These are phyloP conservation scores for Aquilaria sinensis DNA, from an alignment of 345 rosid species.

Conservation along the genomic window DNA sequence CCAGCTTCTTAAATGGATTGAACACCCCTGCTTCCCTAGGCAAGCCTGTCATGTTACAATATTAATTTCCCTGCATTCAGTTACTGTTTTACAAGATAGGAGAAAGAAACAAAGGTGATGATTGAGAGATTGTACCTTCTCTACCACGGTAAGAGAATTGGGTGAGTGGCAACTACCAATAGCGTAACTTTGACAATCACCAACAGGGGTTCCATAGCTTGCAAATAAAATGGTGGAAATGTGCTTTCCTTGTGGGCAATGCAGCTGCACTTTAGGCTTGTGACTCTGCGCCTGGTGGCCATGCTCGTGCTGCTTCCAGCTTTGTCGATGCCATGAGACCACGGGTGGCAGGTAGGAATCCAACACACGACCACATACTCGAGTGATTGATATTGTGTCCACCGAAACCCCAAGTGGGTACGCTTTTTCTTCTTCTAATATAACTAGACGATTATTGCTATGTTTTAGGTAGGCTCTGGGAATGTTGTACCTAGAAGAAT, in stretches of 20 bases:
- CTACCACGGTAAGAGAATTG: slow-evolving; percentile 27
- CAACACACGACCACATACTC: slow-evolving; percentile 29
- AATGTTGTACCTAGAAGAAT: slow-evolving; percentile 39
- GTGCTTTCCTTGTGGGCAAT: slow-evolving; percentile 25
- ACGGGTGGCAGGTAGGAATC: slow-evolving; percentile 24
- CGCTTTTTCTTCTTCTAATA: slow-evolving; percentile 50
- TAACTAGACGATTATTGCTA: slow-evolving; percentile 35
- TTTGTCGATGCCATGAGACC: slow-evolving; percentile 13
- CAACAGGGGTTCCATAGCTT: slow-evolving; percentile 50
- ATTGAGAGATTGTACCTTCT: slow-evolving; percentile 30
- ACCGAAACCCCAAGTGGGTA: slow-evolving; percentile 42
- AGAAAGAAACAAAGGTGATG: background rate
- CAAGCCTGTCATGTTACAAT: slow-evolving; percentile 40
- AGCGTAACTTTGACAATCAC: slow-evolving; percentile 36
- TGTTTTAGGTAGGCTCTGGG: slow-evolving; percentile 52
- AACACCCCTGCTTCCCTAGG: slow-evolving; percentile 37
- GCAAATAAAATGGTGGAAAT: slow-evolving; percentile 42
- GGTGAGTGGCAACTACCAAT: slow-evolving; percentile 44
- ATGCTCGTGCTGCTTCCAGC: background rate
- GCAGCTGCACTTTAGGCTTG: slow-evolving; percentile 26
- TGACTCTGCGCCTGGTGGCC: background rate
- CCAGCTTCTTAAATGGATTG: slow-evolving; percentile 30
- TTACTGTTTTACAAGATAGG: background rate
- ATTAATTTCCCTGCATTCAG: background rate
- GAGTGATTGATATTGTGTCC: slow-evolving; percentile 31